Evolutionary conservation across 371 early-diverging fungal genomes (phyloP), one percentile per base, ranked within the genome.

Genomic region (Syncephalis fuscata): DNA sequence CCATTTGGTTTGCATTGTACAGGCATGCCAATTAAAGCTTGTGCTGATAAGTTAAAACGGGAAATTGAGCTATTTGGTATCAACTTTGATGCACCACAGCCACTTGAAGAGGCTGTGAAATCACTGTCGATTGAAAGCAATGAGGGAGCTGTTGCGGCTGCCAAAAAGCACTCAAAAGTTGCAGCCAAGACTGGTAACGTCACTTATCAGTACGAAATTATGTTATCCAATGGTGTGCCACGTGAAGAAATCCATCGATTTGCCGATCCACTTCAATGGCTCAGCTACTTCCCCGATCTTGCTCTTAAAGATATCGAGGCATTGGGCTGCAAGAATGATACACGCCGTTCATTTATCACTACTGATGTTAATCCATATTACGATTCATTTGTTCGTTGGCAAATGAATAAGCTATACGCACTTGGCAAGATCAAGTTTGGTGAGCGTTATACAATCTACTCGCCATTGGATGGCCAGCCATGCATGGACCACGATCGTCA

Each of bases 11-110:
- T 99, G 79, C 99, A 99, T 64, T 89, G 88, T 55, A 99, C 99
- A 3, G 99, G 99, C 49, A 99, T 99, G 99, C 99, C 99, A 38
- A 99, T 99, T 69, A 93, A 95, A 71, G 96, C 99, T 19, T 88
- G 93, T 55, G 98, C 99, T 27, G 95, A 99, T 67, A 99, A 98
- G 73, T 72, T 99, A 51, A 72, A 73, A 45, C 84, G 87, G 36
- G 99, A 99, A 71, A 72, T 99, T 38, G 84, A 79, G 55, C 69
- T 84, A 74, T 95, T 92, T 70, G 98, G 98, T 46, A 67, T 72
- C 51, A 66, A 87, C 51, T 93, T 88, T 68, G 74, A 73, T 45
- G 54, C 73, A 32, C 82, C 70, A 20, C 52, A 64, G 11, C 4
- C 32, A 11, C 4, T 32, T 11, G 32, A 32, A 11, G 32, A 32